Evolutionary conservation across 1,284 basidiomycete genomes (phyloP).

Genomic region (Rhodofomes roseus): DNA sequence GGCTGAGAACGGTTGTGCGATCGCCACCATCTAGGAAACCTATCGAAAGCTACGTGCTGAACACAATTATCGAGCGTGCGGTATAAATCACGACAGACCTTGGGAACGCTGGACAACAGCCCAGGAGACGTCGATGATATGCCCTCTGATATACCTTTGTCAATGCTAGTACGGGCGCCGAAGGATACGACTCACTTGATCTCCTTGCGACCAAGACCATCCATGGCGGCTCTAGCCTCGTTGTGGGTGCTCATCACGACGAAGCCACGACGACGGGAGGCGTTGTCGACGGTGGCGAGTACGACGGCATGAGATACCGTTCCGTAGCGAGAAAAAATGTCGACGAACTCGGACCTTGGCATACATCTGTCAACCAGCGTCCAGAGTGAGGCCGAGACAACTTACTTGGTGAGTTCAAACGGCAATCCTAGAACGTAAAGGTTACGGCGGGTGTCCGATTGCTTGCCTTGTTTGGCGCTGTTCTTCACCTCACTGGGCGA

Average conservation of each 20-base stretch:
- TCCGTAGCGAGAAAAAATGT: slow-evolving; percentile 60
- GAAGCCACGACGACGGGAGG: slow-evolving; percentile 75
- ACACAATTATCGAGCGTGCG: neutral
- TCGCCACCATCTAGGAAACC: slow-evolving; percentile 79
- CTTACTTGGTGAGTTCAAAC: slow-evolving; percentile 71
- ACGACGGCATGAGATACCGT: slow-evolving; percentile 71
- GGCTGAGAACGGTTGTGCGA: slow-evolving; percentile 55
- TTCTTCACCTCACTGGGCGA: slow-evolving; percentile 18
- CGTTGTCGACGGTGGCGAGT: slow-evolving; percentile 74
- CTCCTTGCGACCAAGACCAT: slow-evolving; percentile 58
- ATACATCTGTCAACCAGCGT: neutral
- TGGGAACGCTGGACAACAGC: slow-evolving; percentile 79
- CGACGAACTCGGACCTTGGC: slow-evolving; percentile 54
- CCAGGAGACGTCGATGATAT: slow-evolving; percentile 74
- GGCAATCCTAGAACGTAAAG: slow-evolving; percentile 78
- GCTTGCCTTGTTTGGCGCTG: slow-evolving; percentile 22
- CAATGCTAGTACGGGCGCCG: neutral
- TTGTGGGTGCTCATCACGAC: slow-evolving; percentile 71
- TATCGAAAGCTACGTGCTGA: slow-evolving; percentile 21
- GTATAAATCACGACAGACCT: slow-evolving; percentile 37
- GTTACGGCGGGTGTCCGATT: slow-evolving; percentile 60
- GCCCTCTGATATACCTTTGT: slow-evolving; percentile 42
- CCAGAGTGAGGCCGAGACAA: neutral
- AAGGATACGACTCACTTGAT: slow-evolving; percentile 50
- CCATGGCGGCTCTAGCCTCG: slow-evolving; percentile 66